phyloP scores from a whole-genome alignment of 2,329 filamentous ascomycete species.

The Neofusicoccum sp. region DNA sequence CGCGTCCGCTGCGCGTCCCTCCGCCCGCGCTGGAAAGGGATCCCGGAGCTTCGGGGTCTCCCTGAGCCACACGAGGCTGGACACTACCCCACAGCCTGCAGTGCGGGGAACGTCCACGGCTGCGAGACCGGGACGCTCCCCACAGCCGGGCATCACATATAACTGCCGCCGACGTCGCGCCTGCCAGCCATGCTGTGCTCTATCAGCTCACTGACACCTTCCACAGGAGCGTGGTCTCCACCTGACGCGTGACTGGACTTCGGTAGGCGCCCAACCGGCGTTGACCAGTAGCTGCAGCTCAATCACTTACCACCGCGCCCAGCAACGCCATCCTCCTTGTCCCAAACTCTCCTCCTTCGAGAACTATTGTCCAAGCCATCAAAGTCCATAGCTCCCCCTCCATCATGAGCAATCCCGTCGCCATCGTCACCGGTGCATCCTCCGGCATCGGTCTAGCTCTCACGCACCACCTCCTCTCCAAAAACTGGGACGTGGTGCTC shows the following conservation, averaged over 20 bases:
- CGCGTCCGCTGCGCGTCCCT: background rate
- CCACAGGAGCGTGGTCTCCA: too few species aligned
- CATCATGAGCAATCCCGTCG: conserved; percentile 39
- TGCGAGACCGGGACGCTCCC: background rate
- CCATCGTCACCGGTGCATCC: conserved; percentile 46
- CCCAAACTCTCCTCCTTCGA: background rate
- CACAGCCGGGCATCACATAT: too few species aligned
- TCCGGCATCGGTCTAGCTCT: conserved; percentile 47
- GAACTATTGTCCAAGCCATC: background rate
- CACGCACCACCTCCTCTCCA: conserved; percentile 40
- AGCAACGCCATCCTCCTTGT: too few species aligned
- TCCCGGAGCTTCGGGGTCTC: background rate
- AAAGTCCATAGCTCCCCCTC: background rate
- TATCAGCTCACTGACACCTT: too few species aligned
- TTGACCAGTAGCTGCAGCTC: too few species aligned
- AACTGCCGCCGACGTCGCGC: too few species aligned
- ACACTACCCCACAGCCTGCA: background rate
- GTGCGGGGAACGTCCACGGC: background rate
- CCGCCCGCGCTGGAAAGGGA: background rate
- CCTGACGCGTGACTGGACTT: too few species aligned
- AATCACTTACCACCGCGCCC: too few species aligned
- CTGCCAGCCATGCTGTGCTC: too few species aligned
- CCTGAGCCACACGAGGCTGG: background rate
- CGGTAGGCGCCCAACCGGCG: too few species aligned
- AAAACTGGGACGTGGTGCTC: conserved; percentile 44